phyloP scores from a whole-genome alignment of 2,329 filamentous ascomycete species.

The Talaromyces sp. region DNA sequence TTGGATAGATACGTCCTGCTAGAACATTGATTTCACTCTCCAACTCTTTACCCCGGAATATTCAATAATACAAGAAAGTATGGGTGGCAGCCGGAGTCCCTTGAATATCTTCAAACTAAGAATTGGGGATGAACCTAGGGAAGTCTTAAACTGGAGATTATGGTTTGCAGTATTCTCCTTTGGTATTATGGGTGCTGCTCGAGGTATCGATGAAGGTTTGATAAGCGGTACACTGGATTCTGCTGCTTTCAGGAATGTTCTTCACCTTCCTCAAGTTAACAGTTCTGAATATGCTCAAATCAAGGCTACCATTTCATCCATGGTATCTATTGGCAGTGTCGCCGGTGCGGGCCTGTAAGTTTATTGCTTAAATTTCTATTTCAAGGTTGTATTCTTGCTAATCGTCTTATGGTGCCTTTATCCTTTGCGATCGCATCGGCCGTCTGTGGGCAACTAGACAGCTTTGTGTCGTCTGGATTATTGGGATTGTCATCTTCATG shows the following conservation, averaged over 20 bases:
- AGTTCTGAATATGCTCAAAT: constrained; percentile 57
- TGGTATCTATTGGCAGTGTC: constrained; percentile 72
- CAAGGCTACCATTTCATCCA: constrained; percentile 68
- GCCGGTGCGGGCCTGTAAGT: constrained; percentile 45
- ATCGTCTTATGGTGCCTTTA: constrained; percentile 53
- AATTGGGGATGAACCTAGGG: constrained; percentile 55
- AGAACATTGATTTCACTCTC: not conserved
- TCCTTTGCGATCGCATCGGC: constrained; percentile 58
- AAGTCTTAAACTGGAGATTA: constrained; percentile 68
- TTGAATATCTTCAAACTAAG: not conserved
- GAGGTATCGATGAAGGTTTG: constrained; percentile 70
- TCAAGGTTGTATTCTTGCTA: not conserved
- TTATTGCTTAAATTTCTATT: constrained; percentile 25
- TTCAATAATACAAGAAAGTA: not conserved
- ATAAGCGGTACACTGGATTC: constrained; percentile 65
- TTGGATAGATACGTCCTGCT: not conserved
- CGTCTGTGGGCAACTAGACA: constrained; percentile 60
- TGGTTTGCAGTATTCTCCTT: constrained; percentile 70
- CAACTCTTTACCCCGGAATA: not conserved
- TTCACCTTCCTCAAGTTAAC: not conserved
- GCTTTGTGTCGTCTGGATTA: constrained; percentile 56
- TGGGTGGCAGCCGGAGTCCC: not conserved
- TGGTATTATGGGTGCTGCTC: constrained; percentile 66
- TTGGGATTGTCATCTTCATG: constrained; percentile 60
- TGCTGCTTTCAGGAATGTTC: constrained; percentile 47